phyloP scores from a whole-genome alignment of 163 green algal genomes.

The Coccomyxa subellipsoidea region DNA sequence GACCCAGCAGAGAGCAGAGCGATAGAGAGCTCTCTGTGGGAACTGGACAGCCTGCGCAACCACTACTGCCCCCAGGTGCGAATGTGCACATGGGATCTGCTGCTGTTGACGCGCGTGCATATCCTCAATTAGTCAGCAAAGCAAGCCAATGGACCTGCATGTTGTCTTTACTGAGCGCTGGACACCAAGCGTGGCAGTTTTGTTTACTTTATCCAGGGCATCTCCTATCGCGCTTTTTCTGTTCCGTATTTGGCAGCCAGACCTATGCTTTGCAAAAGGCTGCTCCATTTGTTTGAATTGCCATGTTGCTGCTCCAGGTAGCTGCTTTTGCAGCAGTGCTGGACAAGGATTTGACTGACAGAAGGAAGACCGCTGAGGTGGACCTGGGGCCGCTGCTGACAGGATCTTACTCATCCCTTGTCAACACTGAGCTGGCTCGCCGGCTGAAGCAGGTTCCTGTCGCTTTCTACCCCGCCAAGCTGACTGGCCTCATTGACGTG shows the following conservation, averaged over 20 bases:
- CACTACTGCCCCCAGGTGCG: constrained; percentile 83
- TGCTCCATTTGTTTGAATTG: no score
- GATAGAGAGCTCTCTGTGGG: constrained; percentile 93
- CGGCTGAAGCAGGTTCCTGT: constrained; percentile 62
- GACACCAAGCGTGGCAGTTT: no score
- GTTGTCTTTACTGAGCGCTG: no score
- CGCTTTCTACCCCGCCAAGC: constrained; percentile 55
- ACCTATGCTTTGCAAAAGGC: no score
- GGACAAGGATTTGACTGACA: constrained; percentile 79
- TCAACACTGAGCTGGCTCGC: constrained; percentile 41
- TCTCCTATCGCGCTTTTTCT: no score
- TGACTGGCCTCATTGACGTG: constrained; percentile 33
- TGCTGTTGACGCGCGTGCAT: no score
- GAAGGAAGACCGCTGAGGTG: constrained; percentile 70
- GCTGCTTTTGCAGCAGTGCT: constrained; percentile 59
- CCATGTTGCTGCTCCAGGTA: constrained; percentile 58
- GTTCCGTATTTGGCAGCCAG: no score
- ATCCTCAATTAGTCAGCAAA: no score
- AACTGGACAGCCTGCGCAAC: constrained; percentile 72
- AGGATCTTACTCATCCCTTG: constrained; percentile 46
- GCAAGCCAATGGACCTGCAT: no score
- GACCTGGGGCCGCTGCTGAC: constrained; percentile 57
- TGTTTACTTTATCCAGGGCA: no score
- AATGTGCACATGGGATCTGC: background rate
- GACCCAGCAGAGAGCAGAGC: constrained; percentile 71